Percentiles rank a stretch among this genome's conserved stretches.
Evolutionary conservation across 805 yeast genomes (phyloP).

Genomic region (Sugiyamaella marilandica): DNA sequence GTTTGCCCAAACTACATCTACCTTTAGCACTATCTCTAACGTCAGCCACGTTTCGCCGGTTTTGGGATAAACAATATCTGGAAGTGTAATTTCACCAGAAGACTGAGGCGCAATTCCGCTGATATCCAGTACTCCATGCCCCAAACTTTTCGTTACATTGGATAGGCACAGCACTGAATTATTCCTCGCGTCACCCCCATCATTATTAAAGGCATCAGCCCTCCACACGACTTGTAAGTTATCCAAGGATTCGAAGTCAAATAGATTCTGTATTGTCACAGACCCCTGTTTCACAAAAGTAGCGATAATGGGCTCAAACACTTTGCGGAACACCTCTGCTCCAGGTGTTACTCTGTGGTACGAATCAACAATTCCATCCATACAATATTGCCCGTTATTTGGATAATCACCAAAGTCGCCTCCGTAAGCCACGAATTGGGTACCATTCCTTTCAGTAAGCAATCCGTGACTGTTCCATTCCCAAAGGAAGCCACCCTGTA

Average conservation of each 20-base stretch:
- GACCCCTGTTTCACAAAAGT: slow-evolving; percentile 15
- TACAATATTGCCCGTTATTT: slow-evolving; percentile 33
- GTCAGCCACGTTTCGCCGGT: not conserved
- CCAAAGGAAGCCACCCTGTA: slow-evolving; percentile 39
- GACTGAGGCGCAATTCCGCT: not conserved
- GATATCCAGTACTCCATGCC: not conserved
- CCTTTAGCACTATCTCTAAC: not conserved
- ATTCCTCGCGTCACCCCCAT: not conserved
- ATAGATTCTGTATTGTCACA: not conserved
- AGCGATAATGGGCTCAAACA: slow-evolving; percentile 25
- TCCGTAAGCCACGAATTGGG: slow-evolving; percentile 11
- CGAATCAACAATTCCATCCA: slow-evolving; percentile 34
- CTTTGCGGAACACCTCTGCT: slow-evolving; percentile 30
- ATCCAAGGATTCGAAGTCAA: not conserved
- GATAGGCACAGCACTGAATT: not conserved
- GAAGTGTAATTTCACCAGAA: not conserved
- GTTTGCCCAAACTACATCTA: not conserved
- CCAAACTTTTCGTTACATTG: not conserved
- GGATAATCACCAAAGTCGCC: slow-evolving; percentile 38
- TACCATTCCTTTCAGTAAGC: slow-evolving; percentile 11
- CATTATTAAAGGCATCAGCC: not conserved
- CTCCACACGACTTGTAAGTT: not conserved
- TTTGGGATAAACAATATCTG: not conserved
- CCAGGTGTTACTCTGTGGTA: slow-evolving; percentile 35
- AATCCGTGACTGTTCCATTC: slow-evolving; percentile 39